Evolutionary conservation across 768 basidiomycete genomes (phyloP).

Genomic region (Lentinus brumalis): DNA sequence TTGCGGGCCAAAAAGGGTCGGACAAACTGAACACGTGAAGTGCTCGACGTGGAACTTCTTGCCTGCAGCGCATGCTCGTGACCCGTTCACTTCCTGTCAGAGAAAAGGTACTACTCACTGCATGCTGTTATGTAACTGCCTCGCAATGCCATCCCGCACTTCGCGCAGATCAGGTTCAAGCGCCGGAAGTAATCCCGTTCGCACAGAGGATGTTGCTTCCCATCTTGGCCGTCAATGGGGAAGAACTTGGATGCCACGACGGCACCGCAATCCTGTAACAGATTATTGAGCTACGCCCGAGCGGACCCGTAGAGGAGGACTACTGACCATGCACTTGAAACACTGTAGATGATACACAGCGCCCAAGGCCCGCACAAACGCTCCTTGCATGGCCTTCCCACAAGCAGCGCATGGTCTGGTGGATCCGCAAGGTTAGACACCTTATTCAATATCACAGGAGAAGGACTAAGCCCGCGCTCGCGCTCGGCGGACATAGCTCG

Average conservation of each 20-base stretch:
- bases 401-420: slow-evolving; percentile 74
- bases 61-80: slow-evolving; percentile 50
- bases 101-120: slow-evolving; percentile 59
- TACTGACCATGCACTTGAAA: slow-evolving; percentile 93
- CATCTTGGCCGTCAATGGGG: slow-evolving; percentile 90
- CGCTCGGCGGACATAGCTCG: background rate
- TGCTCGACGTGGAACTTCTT: slow-evolving; percentile 99
- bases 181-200: slow-evolving; percentile 98
- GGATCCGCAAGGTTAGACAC: slow-evolving; percentile 19
- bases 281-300: background rate
- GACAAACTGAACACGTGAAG: slow-evolving; percentile 96
- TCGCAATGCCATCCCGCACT: slow-evolving; percentile 90
- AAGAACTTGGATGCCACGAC: slow-evolving; percentile 99
- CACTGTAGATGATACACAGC: slow-evolving; percentile 96
- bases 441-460: background rate
- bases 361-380: slow-evolving; percentile 93
- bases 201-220: slow-evolving; percentile 91
- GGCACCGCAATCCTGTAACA: slow-evolving; percentile 84
- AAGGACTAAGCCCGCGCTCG: background rate
- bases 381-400: slow-evolving; percentile 85
- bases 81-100: background rate
- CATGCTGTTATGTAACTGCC: slow-evolving; percentile 99
- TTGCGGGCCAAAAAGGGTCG: slow-evolving; percentile 94
- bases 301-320: background rate
- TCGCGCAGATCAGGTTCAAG: slow-evolving; percentile 93